These are phyloP conservation scores for Aspergillus sparsus DNA, from an alignment of 495 filamentous ascomycete genomes.

Conservation along the genomic window DNA sequence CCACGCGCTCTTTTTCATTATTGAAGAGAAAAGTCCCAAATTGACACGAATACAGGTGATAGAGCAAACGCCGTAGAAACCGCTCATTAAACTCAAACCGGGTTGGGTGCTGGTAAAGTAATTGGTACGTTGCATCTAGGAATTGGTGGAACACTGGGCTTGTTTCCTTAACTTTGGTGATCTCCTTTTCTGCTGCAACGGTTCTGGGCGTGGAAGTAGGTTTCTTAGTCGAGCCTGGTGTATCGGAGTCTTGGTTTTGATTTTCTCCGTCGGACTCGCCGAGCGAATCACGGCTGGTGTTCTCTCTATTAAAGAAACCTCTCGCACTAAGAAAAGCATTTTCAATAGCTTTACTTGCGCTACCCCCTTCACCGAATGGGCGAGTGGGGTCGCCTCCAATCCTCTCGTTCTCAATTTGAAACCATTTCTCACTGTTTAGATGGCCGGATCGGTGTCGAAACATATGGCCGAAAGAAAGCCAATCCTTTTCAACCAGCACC, in stretches of 20 bases:
- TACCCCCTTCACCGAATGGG: constrained; percentile 51
- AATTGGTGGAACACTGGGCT: constrained; percentile 99
- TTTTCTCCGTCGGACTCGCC: constrained; percentile 62
- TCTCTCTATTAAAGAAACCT: constrained; percentile 83
- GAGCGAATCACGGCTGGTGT: constrained; percentile 64
- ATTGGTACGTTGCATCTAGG: constrained; percentile 90
- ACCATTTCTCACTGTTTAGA: constrained; percentile 92
- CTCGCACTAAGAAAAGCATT: constrained; percentile 85
- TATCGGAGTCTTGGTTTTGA: constrained; percentile 54
- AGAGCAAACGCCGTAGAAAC: constrained; percentile 85
- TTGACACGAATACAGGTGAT: constrained; percentile 94
- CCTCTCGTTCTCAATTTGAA: constrained; percentile 73
- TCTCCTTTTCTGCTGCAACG: constrained; percentile 48
- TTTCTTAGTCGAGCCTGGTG: constrained; percentile 42
- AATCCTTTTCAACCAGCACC: constrained; percentile 94
- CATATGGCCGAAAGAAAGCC: constrained; percentile 97
- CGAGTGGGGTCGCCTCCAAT: constrained; percentile 50
- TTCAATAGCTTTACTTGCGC: constrained; percentile 76
- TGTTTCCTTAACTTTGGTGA: constrained; percentile 78
- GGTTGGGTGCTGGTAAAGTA: constrained; percentile 82
- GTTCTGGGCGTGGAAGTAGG: constrained; percentile 41
- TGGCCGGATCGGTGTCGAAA: constrained; percentile 87
- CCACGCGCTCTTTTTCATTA: constrained; percentile 83
- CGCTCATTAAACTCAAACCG: constrained; percentile 97
- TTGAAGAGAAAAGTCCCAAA: constrained; percentile 97